Conservation (phyloP, 805 yeast genomes). For the Hanseniaspora clermontiae region DNA sequence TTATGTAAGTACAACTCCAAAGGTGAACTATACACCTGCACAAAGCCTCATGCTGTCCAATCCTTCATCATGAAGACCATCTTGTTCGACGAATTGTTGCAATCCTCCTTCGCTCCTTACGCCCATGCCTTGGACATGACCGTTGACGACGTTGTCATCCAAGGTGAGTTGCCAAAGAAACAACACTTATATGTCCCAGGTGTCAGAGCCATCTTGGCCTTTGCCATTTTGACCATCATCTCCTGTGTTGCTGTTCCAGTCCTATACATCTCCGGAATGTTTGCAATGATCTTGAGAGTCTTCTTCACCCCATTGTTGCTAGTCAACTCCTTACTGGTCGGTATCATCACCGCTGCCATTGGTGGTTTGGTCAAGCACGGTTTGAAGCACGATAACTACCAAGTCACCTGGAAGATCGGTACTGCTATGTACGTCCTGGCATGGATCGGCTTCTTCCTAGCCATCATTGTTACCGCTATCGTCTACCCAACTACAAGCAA, state of each 20-base stretch:
- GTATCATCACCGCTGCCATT: constrained; percentile 23
- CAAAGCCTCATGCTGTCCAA: constrained; percentile 26
- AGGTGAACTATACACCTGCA: constrained; percentile 20
- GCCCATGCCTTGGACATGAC: constrained; percentile 22
- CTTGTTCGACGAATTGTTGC: constrained; percentile 22
- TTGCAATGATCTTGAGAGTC: constrained; percentile 14
- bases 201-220: constrained; percentile 24
- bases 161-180: constrained; percentile 23
- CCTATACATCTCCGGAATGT: background rate
- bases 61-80: constrained; percentile 25
- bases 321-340: constrained; percentile 23
- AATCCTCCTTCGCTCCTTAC: constrained; percentile 26
- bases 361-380: constrained; percentile 25
- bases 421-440: constrained; percentile 22
- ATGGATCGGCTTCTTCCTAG: constrained; percentile 24
- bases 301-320: constrained; percentile 16
- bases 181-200: constrained; percentile 27
- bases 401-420: constrained; percentile 21
- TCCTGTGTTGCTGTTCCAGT: background rate
- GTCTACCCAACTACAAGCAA: background rate
- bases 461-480: constrained; percentile 19
- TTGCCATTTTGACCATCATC: constrained; percentile 20
- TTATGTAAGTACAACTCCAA: constrained; percentile 21
- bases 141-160: constrained; percentile 22
- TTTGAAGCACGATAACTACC: constrained; percentile 23